Evolutionary conservation across 75 land plant genomes (phyloP), one percentile per base, ranked within the genome.

Genomic region (Pinus taeda): DNA sequence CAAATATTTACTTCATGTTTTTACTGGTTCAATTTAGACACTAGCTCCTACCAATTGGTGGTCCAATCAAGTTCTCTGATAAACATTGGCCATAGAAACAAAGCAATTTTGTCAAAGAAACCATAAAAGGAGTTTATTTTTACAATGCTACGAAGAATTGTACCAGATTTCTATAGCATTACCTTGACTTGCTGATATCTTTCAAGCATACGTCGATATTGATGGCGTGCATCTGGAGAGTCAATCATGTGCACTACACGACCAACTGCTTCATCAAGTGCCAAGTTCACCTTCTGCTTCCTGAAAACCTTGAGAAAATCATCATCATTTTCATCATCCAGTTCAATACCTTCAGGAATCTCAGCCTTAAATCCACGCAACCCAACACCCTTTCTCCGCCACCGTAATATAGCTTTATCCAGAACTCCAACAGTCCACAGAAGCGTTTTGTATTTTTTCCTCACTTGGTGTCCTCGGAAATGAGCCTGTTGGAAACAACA

Each of bases 401-500:
- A 97, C 24, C 99, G 81, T 58, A 97, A 78, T 53, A 97, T 78
- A 49, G 79, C 89, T 75, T 97, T 97, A 24, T 97, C 99, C n/a
- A 94, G 60, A 56, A 95, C 83, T 45, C 98, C 84, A 71, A 93
- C 95, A 3, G 93, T 86, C 95, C 95, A 92, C 13, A 93, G 83
- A 49, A 95, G 63, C 56, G 85, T 90, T 78, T 83, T 90, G 72
- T 92, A 91, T 36, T 88, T 86, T 79, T 89, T 94, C 56, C 99
- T 90, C 15, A 95, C 93, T 76, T 90, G 95, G 67, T 95, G 87
- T 3, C 99, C 99, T 75, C 99, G 88, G 13, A 97, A 88, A 79
- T 88, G 93, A 58, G 99, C 99, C 92, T 97, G 87, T 74, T 60
- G 65, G 55, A 29, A 22, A 24, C 63, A n/a, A 42, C 17, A 69